A percentile compares a stretch with the other conserved stretches of the same genome.
phyloP scores from a whole-genome alignment of 225 moss, liverwort and hornwort species.

The Straminergon stramineum region DNA sequence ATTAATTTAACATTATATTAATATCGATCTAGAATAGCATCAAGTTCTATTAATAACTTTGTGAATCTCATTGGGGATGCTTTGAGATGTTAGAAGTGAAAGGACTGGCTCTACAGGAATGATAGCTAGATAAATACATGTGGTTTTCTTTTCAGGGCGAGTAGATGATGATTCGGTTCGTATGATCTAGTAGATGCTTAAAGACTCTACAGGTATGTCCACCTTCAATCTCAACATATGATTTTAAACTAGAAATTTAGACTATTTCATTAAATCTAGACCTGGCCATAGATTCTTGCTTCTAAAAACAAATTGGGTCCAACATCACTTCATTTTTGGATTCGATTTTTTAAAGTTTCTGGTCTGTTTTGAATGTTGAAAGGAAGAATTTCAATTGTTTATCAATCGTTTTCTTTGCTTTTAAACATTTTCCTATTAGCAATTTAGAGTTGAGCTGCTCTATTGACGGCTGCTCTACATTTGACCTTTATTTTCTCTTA shows the following conservation, averaged over 20 bases:
- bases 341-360: no score
- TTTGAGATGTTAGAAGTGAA: neutral
- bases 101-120: neutral
- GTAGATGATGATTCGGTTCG: neutral
- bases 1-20: neutral
- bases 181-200: neutral
- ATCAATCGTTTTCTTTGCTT: neutral
- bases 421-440: no score
- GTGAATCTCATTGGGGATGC: neutral
- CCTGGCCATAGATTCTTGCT: neutral
- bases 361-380: neutral
- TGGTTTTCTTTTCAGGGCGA: conserved; percentile 14
- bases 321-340: neutral
- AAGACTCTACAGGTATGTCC: conserved; percentile 8
- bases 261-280: neutral
- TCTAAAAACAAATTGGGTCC: neutral
- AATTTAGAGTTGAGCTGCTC: neutral
- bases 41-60: neutral
- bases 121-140: neutral
- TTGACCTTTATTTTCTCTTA: neutral
- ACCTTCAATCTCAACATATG: neutral
- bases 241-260: neutral
- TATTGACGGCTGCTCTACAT: neutral
- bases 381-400: neutral
- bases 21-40: neutral